These are phyloP conservation scores for Verticillium isaacii DNA, from an alignment of 2,329 filamentous ascomycete species.

Conservation along the genomic window DNA sequence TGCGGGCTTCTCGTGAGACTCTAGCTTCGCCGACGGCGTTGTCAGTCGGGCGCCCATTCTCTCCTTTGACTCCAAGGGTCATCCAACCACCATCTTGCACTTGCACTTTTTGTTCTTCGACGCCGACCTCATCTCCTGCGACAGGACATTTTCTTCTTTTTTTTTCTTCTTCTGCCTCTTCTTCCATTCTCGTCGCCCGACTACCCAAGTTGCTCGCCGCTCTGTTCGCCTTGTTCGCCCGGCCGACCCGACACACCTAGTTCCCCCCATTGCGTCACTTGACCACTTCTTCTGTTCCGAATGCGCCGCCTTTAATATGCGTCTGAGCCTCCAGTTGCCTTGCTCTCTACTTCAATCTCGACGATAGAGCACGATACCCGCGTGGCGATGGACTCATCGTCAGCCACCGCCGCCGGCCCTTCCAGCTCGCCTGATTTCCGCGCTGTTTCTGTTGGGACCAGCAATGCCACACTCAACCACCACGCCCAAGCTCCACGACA, in stretches of 20 bases:
- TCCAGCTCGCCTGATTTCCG: conserved; percentile 12
- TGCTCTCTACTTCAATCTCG: neutral
- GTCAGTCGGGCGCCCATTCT: neutral
- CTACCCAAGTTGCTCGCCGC: neutral
- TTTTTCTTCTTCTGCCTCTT: too few relatives aligned
- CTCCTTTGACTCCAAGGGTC: neutral
- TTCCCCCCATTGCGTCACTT: neutral
- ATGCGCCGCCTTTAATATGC: neutral
- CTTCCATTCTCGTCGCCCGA: neutral
- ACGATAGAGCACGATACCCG: neutral
- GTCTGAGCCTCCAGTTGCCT: neutral
- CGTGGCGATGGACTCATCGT: conserved; percentile 4
- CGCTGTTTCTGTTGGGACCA: conserved; percentile 10
- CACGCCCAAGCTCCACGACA: conserved; percentile 8
- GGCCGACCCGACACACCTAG: neutral
- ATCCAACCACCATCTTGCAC: neutral
- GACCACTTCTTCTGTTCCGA: neutral
- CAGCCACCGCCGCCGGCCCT: conserved; percentile 3
- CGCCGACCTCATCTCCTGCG: neutral
- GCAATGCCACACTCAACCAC: conserved; percentile 11
- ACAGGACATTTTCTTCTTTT: neutral
- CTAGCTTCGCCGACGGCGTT: neutral
- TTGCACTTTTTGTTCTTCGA: neutral
- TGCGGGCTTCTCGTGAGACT: neutral
- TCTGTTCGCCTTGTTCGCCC: neutral